Percentiles rank a stretch among this genome's conserved stretches.
Conservation (phyloP, 2,329 filamentous ascomycete species). For the Aureobasidium sp. region DNA sequence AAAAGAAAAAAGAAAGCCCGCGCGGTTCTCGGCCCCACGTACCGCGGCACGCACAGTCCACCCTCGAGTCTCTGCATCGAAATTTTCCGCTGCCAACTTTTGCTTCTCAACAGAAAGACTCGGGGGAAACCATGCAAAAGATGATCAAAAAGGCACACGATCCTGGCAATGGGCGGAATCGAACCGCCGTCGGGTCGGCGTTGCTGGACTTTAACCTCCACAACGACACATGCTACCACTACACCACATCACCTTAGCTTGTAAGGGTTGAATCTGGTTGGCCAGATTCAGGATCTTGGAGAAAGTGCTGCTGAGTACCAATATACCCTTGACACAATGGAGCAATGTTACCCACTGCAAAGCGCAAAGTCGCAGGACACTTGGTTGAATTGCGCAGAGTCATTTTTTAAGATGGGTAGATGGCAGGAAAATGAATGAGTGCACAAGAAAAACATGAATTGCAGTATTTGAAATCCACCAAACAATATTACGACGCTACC, state of each 20-base stretch:
- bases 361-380: background rate
- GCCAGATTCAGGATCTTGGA: slow-evolving; percentile 10
- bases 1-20: background rate
- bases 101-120: background rate
- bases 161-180: slow-evolving; percentile 11
- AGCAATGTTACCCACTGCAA: background rate
- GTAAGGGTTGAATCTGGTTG: slow-evolving; percentile 4
- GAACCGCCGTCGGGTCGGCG: slow-evolving; percentile 11
- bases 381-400: no score
- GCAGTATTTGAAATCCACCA: background rate
- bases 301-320: accelerated
- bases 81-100: background rate
- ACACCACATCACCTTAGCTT: slow-evolving; percentile 9
- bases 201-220: slow-evolving; percentile 3
- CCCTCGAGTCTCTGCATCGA: background rate
- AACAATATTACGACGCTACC: slow-evolving; percentile 3
- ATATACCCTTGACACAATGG: background rate
- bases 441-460: no score
- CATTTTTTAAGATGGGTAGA: no score
- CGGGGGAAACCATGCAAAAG: background rate
- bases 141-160: background rate
- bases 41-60: background rate
- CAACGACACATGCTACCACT: slow-evolving; percentile 9
- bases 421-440: no score
- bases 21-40: background rate